phyloP scores from a whole-genome alignment of 2,329 filamentous ascomycete species.

The Cercospora sp. region DNA sequence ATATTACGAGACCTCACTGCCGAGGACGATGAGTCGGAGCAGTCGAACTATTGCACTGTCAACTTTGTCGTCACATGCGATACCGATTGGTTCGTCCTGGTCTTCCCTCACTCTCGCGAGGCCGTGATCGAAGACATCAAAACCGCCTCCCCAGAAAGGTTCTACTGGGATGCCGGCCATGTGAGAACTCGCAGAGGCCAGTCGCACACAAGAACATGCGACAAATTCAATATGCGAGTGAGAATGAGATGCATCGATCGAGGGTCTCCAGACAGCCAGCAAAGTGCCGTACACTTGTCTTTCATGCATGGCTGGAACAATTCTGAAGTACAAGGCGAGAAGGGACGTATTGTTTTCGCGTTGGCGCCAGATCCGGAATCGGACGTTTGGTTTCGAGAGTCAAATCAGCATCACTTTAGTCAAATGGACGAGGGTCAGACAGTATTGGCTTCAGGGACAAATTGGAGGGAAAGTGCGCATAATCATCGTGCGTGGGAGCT shows the following conservation, averaged over 20 bases:
- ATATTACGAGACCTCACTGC: background rate
- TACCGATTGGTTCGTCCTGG: background rate
- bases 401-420: background rate
- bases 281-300: background rate
- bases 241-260: background rate
- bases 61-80: background rate
- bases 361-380: background rate
- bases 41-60: background rate
- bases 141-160: background rate
- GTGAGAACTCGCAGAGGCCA: background rate
- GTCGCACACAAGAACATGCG: background rate
- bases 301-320: conserved; percentile 8
- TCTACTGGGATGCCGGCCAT: background rate
- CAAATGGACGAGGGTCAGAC: background rate
- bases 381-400: background rate
- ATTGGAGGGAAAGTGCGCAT: background rate
- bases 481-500: conserved; percentile 1
- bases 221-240: background rate
- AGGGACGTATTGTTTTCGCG: background rate
- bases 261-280: background rate
- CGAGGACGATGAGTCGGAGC: background rate
- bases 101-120: background rate
- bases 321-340: background rate
- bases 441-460: background rate
- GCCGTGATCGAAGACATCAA: background rate